Evolutionary conservation across 768 basidiomycete genomes (phyloP).

Genomic region (Tulasnella sp.): DNA sequence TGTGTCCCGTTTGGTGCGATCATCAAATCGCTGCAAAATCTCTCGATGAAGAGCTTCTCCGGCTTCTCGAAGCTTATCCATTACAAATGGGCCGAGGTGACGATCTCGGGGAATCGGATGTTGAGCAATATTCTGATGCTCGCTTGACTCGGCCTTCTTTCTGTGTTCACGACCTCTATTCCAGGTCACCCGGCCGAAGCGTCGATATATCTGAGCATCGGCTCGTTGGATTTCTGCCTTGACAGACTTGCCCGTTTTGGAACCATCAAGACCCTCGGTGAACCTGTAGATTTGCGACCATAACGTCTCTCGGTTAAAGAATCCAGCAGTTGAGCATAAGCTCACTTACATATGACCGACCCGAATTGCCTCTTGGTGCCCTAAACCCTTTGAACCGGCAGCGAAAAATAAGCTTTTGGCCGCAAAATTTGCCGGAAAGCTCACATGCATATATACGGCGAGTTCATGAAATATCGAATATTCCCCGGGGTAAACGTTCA

Average conservation of each 20-base stretch:
- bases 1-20: neutral
- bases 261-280: slow-evolving; percentile 9
- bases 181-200: neutral
- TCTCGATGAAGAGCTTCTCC: neutral
- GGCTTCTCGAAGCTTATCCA: neutral
- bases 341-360: neutral
- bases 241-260: slow-evolving; percentile 13
- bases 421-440: neutral
- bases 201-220: neutral
- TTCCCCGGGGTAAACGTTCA: neutral
- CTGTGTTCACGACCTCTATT: neutral
- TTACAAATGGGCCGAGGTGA: neutral
- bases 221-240: neutral
- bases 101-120: neutral
- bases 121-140: neutral
- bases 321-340: neutral
- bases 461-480: slow-evolving; percentile 9
- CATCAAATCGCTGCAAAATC: neutral
- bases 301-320: neutral
- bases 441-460: neutral
- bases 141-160: neutral
- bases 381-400: neutral
- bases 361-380: neutral
- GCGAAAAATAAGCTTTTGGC: neutral
- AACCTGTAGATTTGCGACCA: neutral